Conservation (phyloP, 2,329 filamentous ascomycete genomes). For the Xylariomycetidae sp. region DNA sequence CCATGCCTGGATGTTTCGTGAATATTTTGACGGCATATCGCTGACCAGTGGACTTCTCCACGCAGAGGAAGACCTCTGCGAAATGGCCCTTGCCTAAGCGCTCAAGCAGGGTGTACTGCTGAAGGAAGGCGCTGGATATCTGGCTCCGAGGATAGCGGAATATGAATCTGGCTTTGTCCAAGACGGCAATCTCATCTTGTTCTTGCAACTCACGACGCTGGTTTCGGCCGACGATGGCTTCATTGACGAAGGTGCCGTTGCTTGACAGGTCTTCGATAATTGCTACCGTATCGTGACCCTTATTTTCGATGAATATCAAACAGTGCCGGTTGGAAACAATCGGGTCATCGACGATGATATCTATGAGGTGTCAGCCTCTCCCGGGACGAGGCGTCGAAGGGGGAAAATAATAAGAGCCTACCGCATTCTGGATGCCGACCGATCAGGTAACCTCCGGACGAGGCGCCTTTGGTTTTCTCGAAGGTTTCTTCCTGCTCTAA, state of each 20-base stretch:
- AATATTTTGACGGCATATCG: constrained; percentile 94
- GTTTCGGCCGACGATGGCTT: constrained; percentile 85
- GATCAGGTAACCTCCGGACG: constrained; percentile 82
- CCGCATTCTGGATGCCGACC: constrained; percentile 92
- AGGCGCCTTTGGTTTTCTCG: constrained; percentile 53
- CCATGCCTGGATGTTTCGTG: constrained; percentile 75
- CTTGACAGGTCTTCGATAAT: constrained; percentile 90
- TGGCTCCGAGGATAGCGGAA: constrained; percentile 82
- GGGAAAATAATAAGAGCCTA: constrained; percentile 48
- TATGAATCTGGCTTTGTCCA: constrained; percentile 80
- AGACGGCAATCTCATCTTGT: constrained; percentile 83
- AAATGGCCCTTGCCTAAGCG: constrained; percentile 94
- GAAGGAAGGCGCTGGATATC: constrained; percentile 71
- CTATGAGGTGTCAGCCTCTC: constrained; percentile 32
- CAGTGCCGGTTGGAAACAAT: constrained; percentile 87
- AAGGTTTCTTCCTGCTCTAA: constrained; percentile 55
- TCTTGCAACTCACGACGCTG: constrained; percentile 84
- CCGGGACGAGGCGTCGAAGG: too few species aligned
- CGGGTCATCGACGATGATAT: constrained; percentile 69
- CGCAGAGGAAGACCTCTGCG: constrained; percentile 85
- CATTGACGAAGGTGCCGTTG: constrained; percentile 96
- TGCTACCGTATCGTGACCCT: constrained; percentile 57
- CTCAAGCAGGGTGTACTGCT: constrained; percentile 80
- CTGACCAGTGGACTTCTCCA: constrained; percentile 77
- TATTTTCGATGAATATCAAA: constrained; percentile 60